Conservation (phyloP, 495 filamentous ascomycete species). For the Immersiella caudata region DNA sequence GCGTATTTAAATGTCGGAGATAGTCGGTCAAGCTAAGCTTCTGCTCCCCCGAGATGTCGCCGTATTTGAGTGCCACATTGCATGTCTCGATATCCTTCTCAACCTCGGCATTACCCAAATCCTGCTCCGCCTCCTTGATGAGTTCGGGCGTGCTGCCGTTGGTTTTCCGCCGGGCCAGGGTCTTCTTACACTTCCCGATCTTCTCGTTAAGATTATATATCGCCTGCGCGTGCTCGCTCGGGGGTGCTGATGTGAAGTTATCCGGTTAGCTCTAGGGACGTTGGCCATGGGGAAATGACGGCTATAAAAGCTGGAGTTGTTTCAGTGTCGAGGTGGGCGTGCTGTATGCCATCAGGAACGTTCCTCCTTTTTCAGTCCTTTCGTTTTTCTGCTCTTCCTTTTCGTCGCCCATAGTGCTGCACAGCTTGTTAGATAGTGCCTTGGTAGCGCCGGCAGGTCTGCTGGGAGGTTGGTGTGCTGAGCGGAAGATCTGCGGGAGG, state of each 20-base stretch:
- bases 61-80: slow-evolving; percentile 3
- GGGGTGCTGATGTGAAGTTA: not conserved
- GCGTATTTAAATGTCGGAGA: no score
- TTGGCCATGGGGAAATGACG: not conserved
- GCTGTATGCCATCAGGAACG: slow-evolving; percentile 2
- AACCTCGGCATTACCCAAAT: not conserved
- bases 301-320: not conserved
- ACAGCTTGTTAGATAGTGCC: no score
- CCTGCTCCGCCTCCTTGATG: not conserved
- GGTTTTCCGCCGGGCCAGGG: not conserved
- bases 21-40: no score
- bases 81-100: not conserved
- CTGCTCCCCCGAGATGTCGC: no score
- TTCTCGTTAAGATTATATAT: not conserved
- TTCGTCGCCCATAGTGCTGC: not conserved
- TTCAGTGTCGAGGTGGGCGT: not conserved
- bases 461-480: slow-evolving; percentile 2
- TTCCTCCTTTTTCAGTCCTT: slow-evolving; percentile 1
- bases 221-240: slow-evolving; percentile 1
- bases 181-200: not conserved
- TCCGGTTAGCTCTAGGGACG: slow-evolving; percentile 3
- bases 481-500: not conserved
- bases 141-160: slow-evolving; percentile 6
- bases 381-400: not conserved
- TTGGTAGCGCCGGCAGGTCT: slow-evolving; percentile 9